Percentiles rank a stretch among this genome's conserved stretches.
Evolutionary conservation across 306 rosid species (phyloP).

Genomic region (Acmispon strigosus): DNA sequence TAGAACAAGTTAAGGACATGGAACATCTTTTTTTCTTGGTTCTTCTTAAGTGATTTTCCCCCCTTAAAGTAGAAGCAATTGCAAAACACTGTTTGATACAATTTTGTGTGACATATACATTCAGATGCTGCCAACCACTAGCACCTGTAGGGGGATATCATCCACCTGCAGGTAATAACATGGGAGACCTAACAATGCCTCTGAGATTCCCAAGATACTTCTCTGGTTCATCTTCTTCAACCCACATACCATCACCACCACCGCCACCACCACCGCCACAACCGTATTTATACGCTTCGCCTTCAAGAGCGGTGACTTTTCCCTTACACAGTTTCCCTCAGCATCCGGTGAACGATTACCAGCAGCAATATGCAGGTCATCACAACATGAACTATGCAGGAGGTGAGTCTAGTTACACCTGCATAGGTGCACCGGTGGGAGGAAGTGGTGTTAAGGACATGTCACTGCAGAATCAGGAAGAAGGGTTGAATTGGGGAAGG

Average conservation of each 20-base stretch:
- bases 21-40: not conserved
- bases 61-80: not conserved
- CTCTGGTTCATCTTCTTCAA: slow-evolving; percentile 46
- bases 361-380: no score
- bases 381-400: slow-evolving; percentile 18
- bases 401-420: slow-evolving; percentile 39
- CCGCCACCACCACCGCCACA: slow-evolving; percentile 23
- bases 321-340: slow-evolving; percentile 42
- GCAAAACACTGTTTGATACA: not conserved
- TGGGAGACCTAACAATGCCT: slow-evolving; percentile 57
- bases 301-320: slow-evolving; percentile 32
- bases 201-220: slow-evolving; percentile 71
- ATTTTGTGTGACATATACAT: not conserved
- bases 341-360: slow-evolving; percentile 46
- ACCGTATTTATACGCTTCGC: slow-evolving; percentile 49
- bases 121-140: slow-evolving; percentile 73
- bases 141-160: slow-evolving; percentile 44
- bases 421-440: slow-evolving; percentile 91
- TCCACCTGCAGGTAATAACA: slow-evolving; percentile 19
- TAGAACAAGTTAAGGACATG: no score
- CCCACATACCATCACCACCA: slow-evolving; percentile 1
- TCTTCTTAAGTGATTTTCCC: not conserved
- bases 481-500: slow-evolving; percentile 33
- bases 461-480: slow-evolving; percentile 27
- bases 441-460: slow-evolving; percentile 29